phyloP scores from a whole-genome alignment of 257 asterid species.

The Ocimum tenuiflorum region DNA sequence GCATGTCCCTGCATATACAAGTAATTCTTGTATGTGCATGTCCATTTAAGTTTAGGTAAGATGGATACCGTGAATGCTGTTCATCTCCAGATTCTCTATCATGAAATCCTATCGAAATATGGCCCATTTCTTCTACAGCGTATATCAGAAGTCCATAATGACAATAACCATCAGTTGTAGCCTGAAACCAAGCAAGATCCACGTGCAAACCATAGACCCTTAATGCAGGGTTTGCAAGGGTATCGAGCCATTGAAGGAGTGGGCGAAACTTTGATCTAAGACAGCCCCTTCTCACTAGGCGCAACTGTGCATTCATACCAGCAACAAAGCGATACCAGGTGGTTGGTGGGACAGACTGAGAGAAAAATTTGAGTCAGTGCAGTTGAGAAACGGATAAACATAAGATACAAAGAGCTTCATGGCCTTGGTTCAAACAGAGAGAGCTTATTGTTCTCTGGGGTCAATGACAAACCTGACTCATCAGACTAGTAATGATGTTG shows the following conservation, averaged over 20 bases:
- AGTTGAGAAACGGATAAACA: neutral
- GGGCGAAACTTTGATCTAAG: slow-evolving; percentile 62
- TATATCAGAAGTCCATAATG: slow-evolving; percentile 75
- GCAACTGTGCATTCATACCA: slow-evolving; percentile 95
- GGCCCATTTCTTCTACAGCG: slow-evolving; percentile 55
- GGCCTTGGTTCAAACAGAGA: neutral
- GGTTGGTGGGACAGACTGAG: slow-evolving; percentile 87
- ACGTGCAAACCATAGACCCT: slow-evolving; percentile 54
- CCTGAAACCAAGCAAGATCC: slow-evolving; percentile 85
- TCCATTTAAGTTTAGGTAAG: neutral
- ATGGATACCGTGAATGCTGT: slow-evolving; percentile 50
- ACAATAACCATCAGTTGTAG: slow-evolving; percentile 56
- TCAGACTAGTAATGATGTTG: slow-evolving; percentile 74
- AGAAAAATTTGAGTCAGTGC: neutral
- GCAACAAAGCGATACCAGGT: slow-evolving; percentile 97
- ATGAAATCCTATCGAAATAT: slow-evolving; percentile 31
- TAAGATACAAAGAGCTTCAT: too few species aligned
- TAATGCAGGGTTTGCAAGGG: slow-evolving; percentile 82
- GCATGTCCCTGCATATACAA: neutral
- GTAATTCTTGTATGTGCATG: neutral
- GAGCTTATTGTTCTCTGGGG: neutral
- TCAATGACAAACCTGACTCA: slow-evolving; percentile 81
- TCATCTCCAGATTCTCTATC: slow-evolving; percentile 46
- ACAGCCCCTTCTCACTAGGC: slow-evolving; percentile 82
- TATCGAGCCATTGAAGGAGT: slow-evolving; percentile 73